Conservation (phyloP, 768 basidiomycete species). For the Psilocybe subaeruginosa region DNA sequence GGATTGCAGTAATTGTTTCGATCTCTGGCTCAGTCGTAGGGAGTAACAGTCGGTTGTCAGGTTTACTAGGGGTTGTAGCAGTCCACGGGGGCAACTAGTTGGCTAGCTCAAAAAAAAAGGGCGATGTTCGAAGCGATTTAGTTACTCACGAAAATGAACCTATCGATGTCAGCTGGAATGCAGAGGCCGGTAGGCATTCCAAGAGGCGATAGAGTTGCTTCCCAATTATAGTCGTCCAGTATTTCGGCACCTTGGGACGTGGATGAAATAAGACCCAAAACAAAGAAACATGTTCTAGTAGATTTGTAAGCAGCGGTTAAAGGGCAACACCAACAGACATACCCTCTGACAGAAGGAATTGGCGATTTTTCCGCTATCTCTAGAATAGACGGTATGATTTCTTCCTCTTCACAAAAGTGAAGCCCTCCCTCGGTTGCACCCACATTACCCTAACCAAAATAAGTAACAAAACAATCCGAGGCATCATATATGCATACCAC, state of each 20-base stretch:
- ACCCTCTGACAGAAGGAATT: slow-evolving; percentile 94
- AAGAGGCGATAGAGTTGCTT: slow-evolving; percentile 84
- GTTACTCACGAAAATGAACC: slow-evolving; percentile 73
- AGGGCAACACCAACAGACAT: slow-evolving; percentile 27
- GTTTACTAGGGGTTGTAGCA: slow-evolving; percentile 37
- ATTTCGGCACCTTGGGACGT: slow-evolving; percentile 93
- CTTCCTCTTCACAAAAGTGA: slow-evolving; percentile 95
- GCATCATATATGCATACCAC: slow-evolving; percentile 63
- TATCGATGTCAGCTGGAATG: slow-evolving; percentile 81
- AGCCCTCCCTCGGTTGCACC: slow-evolving; percentile 89
- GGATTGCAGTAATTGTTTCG: slow-evolving; percentile 87
- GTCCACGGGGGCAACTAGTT: slow-evolving; percentile 76
- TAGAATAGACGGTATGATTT: slow-evolving; percentile 87
- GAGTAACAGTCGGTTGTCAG: slow-evolving; percentile 56
- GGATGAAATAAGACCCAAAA: slow-evolving; percentile 89
- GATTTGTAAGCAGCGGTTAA: slow-evolving; percentile 1
- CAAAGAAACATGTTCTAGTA: slow-evolving; percentile 93
- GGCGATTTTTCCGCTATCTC: slow-evolving; percentile 90
- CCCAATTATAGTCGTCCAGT: slow-evolving; percentile 91
- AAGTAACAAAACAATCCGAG: not conserved
- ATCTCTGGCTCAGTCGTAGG: slow-evolving; percentile 72
- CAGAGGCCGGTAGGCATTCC: slow-evolving; percentile 91
- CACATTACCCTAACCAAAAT: slow-evolving; percentile 73
- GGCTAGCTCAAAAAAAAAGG: not conserved
- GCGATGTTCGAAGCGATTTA: not conserved